Percentiles rank a stretch among this genome's conserved stretches.
phyloP scores from a whole-genome alignment of 1,284 basidiomycete species.

The Leucoagaricus sp. region DNA sequence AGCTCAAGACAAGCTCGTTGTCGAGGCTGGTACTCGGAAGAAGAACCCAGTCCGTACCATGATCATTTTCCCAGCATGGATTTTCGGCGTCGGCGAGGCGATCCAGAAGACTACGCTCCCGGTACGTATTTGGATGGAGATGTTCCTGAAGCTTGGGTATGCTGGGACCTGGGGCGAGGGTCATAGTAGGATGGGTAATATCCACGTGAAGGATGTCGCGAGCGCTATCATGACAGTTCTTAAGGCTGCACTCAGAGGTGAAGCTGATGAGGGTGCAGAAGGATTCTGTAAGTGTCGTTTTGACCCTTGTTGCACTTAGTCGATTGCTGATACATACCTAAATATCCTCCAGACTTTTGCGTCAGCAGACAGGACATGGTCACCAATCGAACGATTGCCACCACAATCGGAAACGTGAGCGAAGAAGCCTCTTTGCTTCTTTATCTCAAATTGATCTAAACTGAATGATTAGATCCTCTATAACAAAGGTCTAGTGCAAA shows the following conservation, averaged over 20 bases:
- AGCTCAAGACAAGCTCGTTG: constrained; percentile 38
- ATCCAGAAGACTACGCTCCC: constrained; percentile 13
- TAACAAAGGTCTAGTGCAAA: constrained; percentile 34
- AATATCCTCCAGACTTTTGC: constrained; percentile 22
- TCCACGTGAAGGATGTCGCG: constrained; percentile 41
- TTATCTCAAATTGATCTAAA: no score
- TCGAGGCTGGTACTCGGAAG: constrained; percentile 38
- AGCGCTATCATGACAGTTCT: constrained; percentile 34
- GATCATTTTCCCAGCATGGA: constrained; percentile 39
- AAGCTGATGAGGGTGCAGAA: constrained; percentile 39
- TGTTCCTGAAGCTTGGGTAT: constrained; percentile 31
- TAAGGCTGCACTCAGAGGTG: constrained; percentile 38
- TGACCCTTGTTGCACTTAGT: no score
- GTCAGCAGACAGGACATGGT: constrained; percentile 20
- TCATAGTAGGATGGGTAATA: constrained; percentile 35
- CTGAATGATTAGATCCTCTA: constrained; percentile 34
- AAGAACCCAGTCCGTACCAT: constrained; percentile 44
- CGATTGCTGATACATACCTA: constrained; percentile 2
- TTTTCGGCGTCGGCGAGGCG: constrained; percentile 42
- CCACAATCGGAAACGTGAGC: constrained; percentile 40
- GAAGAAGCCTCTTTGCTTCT: constrained; percentile 15
- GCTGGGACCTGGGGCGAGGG: constrained; percentile 43
- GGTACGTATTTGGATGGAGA: constrained; percentile 31
- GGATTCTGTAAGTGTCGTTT: constrained; percentile 36
- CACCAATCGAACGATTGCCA: constrained; percentile 26